Evolutionary conservation across 2,329 filamentous ascomycete genomes (phyloP).

Genomic region (Colletotrichum phormii): DNA sequence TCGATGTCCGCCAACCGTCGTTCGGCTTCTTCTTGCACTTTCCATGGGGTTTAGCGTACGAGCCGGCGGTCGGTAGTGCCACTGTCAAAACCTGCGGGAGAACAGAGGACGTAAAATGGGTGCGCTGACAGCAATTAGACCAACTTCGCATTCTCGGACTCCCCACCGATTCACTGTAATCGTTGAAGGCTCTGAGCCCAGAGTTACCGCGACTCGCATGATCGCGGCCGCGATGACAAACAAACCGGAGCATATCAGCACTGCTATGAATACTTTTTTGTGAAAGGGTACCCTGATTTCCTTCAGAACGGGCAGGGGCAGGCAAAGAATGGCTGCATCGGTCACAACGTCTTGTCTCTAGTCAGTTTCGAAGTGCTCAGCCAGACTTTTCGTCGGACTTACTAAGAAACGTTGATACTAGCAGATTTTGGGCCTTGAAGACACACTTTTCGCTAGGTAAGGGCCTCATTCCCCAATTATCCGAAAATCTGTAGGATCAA

Average conservation of each 20-base stretch:
- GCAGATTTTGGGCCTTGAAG: slow-evolving; percentile 39
- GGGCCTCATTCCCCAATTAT: slow-evolving; percentile 27
- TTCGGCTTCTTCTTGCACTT: slow-evolving; percentile 12
- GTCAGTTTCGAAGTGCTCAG: not conserved
- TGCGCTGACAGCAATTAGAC: slow-evolving; percentile 20
- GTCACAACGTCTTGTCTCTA: slow-evolving; percentile 1
- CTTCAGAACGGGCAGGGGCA: slow-evolving; percentile 13
- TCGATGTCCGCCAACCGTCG: not conserved
- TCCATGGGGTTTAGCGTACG: not conserved
- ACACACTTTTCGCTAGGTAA: slow-evolving; percentile 37
- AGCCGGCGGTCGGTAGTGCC: slow-evolving; percentile 21
- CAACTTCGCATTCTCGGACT: slow-evolving; percentile 25
- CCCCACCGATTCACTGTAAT: slow-evolving; percentile 28
- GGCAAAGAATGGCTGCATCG: slow-evolving; percentile 18
- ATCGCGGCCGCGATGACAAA: slow-evolving; percentile 30
- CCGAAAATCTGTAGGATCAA: not conserved
- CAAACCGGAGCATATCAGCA: slow-evolving; percentile 17
- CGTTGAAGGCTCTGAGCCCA: slow-evolving; percentile 23
- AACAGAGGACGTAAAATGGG: slow-evolving; percentile 17
- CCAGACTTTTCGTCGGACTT: not conserved
- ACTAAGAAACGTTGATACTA: slow-evolving; percentile 39
- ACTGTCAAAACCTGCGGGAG: slow-evolving; percentile 24
- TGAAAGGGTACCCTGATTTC: slow-evolving; percentile 19
- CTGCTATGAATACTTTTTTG: slow-evolving; percentile 26
- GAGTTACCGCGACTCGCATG: slow-evolving; percentile 19